Evolutionary conservation across 495 filamentous ascomycete genomes (phyloP), one percentile per base, ranked within the genome.

Genomic region (Podospora australis): DNA sequence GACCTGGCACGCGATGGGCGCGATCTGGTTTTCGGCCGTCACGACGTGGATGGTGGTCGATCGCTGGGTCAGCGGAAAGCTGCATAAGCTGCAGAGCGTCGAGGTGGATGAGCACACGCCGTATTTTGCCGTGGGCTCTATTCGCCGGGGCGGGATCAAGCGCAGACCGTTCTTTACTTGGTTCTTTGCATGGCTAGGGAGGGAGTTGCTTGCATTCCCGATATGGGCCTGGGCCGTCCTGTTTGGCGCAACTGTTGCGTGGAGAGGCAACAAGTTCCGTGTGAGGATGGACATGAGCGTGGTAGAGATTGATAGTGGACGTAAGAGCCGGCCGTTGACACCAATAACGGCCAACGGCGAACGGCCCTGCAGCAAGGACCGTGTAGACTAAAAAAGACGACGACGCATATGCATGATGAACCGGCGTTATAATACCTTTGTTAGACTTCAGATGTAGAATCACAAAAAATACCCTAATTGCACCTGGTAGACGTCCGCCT

Each of bases 221-320:
- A 86, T 99, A 41, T 97, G 92, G 92, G 70, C 66, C 3, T 84
- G 82, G 80, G 90, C 91, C 11, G 81, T 96, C 17, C 82, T 82
- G 54, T 84, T 89, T 44, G 94, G 87, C 3, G 80, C 81, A 25
- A 90, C 81, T 22, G 88, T 97, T 9, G 77, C 79, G 47, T 97
- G 94, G 94, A 74, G 92, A 26, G 89, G 90, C 0, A 79, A 80
- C 54, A 75, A 71, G 20, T 97, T 97, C 64, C 78, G 79, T 61
- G 90, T 99, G 10, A 78, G 86, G 4, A 72, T 82, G 55, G 87
- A 96, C 66, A 95, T 90, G 79, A 87, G 76, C 51, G 90, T 92
- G 14, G 66, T 70, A 8, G 69, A 72, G 44, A 57, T 78, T 19
- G 63, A 57, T 14, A 14, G 28, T 21, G 26, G 40, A 6, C 9